Evolutionary conservation across 208 protist genomes (phyloP).

Genomic region (Crithidia acanthocephali): DNA sequence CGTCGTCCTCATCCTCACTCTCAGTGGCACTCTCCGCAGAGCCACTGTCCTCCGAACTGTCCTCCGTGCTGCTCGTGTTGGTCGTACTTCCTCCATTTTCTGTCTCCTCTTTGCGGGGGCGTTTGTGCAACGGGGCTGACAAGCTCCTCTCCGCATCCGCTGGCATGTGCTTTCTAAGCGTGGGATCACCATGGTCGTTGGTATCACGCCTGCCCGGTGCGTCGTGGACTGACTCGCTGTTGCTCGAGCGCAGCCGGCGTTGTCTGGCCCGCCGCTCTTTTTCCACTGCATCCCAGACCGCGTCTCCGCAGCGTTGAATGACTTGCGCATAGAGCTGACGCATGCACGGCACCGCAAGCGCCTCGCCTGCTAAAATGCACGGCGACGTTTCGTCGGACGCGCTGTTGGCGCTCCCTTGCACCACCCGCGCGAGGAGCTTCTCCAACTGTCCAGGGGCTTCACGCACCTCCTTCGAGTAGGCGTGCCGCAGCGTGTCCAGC

Average conservation of each 20-base stretch:
- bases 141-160: not conserved
- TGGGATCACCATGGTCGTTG: not conserved
- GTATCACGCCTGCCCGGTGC: not conserved
- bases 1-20: constrained; percentile 24
- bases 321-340: constrained; percentile 36
- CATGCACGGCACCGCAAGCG: constrained; percentile 57
- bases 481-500: not conserved
- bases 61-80: not conserved
- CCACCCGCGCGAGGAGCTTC: constrained; percentile 46
- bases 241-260: not conserved
- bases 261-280: constrained; percentile 4
- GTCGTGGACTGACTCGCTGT: not conserved
- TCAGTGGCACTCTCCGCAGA: constrained; percentile 2
- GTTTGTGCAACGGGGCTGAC: not conserved
- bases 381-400: constrained; percentile 11
- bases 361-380: constrained; percentile 58
- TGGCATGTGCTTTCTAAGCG: not conserved
- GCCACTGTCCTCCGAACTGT: not conserved
- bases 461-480: constrained; percentile 14
- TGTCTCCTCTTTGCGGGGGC: not conserved
- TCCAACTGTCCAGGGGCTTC: constrained; percentile 29
- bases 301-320: constrained; percentile 27
- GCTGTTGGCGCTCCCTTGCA: constrained; percentile 18
- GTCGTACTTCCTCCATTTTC: not conserved
- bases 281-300: constrained; percentile 1